Evolutionary conservation across 306 rosid species (phyloP).

Genomic region (Cicer bijugum): DNA sequence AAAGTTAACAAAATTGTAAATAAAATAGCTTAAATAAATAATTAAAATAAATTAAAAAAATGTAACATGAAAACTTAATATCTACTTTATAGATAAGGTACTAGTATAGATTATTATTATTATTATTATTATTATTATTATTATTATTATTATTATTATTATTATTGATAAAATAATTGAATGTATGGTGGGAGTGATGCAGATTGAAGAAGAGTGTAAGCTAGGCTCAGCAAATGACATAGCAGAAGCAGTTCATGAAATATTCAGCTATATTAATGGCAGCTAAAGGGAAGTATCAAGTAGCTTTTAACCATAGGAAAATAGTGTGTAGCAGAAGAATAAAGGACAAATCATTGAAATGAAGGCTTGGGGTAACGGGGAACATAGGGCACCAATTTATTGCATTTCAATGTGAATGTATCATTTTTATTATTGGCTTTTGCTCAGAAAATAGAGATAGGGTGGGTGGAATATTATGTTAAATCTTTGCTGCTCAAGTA

Average conservation of each 20-base stretch:
- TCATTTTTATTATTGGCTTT: constrained; percentile 40
- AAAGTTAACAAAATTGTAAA: too few relatives aligned
- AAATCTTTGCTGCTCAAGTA: constrained; percentile 20
- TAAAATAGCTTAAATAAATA: too few relatives aligned
- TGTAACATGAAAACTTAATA: too few relatives aligned
- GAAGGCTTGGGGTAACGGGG: constrained; percentile 49
- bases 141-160: background rate
- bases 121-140: background rate
- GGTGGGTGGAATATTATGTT: constrained; percentile 19
- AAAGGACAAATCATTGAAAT: constrained; percentile 27
- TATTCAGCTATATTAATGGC: constrained; percentile 66
- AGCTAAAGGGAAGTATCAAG: constrained; percentile 38
- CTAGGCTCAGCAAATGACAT: constrained; percentile 79
- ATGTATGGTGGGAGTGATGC: constrained; percentile 44
- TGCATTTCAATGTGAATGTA: constrained; percentile 40
- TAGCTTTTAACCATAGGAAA: constrained; percentile 17
- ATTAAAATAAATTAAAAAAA: too few relatives aligned
- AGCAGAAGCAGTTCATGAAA: constrained; percentile 72
- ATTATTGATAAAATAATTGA: constrained; percentile 19
- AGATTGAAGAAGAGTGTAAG: constrained; percentile 88
- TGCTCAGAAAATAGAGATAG: constrained; percentile 41
- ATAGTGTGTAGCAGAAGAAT: constrained; percentile 19
- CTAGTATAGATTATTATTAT: background rate
- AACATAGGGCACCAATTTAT: constrained; percentile 48
- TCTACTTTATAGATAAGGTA: too few relatives aligned